Percentiles rank a stretch among this genome's conserved stretches.
phyloP scores from a whole-genome alignment of 148 eudicot species.

The Chenopodium formosanum region DNA sequence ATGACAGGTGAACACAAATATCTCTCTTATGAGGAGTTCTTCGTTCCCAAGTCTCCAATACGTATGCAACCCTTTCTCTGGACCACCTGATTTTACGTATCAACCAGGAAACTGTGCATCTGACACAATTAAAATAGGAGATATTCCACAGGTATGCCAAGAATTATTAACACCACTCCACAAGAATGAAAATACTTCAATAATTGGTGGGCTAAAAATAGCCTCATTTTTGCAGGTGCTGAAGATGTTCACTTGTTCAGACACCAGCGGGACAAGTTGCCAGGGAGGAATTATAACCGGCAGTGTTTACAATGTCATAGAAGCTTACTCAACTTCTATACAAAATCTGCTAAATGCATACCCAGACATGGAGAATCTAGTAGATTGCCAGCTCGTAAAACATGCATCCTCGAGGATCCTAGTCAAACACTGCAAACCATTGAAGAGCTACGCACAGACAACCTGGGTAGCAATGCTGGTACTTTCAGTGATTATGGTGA shows the following conservation, averaged over 20 bases:
- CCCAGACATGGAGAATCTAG: conserved; percentile 61
- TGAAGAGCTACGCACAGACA: conserved; percentile 40
- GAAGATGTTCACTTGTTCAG: conserved; percentile 52
- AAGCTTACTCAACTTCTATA: conserved; percentile 52
- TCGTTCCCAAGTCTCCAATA: conserved; percentile 38
- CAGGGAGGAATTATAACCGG: conserved; percentile 39
- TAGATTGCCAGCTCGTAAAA: conserved; percentile 59
- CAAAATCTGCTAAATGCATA: conserved; percentile 54
- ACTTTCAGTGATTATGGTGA: conserved; percentile 48
- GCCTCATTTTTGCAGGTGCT: conserved; percentile 32
- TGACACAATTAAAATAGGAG: conserved; percentile 54
- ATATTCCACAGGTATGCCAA: conserved; percentile 52
- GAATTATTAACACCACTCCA: neutral
- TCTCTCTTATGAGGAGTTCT: conserved; percentile 35
- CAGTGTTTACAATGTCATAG: conserved; percentile 30
- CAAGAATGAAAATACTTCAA: neutral
- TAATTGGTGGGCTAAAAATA: neutral
- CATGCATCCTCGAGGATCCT: conserved; percentile 57
- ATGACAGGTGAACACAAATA: conserved; percentile 57
- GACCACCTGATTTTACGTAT: conserved; percentile 55
- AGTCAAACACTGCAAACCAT: conserved; percentile 56
- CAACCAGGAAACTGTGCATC: conserved; percentile 56
- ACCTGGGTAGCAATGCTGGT: conserved; percentile 47
- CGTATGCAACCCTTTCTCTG: conserved; percentile 85
- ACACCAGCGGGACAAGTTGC: conserved; percentile 36